Base-by-base conservation (phyloP, 495 filamentous ascomycete species). In the Echria macrotheca region DNA sequence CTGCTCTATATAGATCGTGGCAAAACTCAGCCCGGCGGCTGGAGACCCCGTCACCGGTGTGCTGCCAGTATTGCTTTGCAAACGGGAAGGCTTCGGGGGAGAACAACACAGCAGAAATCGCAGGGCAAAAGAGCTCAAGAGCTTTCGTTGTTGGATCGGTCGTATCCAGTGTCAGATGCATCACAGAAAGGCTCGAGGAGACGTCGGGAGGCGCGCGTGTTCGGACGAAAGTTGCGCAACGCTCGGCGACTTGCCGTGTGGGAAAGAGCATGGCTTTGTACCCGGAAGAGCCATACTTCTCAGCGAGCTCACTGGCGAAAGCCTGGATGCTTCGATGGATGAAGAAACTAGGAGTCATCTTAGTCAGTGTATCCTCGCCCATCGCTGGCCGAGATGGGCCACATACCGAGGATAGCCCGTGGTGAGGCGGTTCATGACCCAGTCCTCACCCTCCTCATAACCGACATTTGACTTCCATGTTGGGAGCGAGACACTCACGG, bases 21-120 rank as follows among this genome's bases (percentile, higher is more conserved):
- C 88, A 96, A 63, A 91, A 95, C 60, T 96, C 93, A 11, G 87
- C 90, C 14, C 90, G 80, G 33, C 93, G 85, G 66, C 89, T 95
- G 2, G 90, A 96, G 19, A 97, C 75, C 5, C 93, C 93, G 54
- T 95, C 89, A n/a, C 93, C 93, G 5, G 88, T 82, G 63, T 98
- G 93, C 55, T 96, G 93, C 93, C 93, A 98, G 59, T 91, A 95
- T 54, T 84, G 76, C 60, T 96, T 98, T 5, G 91, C 86, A 53
- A 84, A 67, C 5, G 78, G 62, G 44, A 81, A 85, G 21, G 78
- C 65, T 18, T 82, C 76, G 32, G 77, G 69, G 1, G 84, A 79
- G 58, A 82, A 90, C 36, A 96, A 56, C 7, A 95, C 80, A 33
- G 82, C 83, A 2, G 80, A 89, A 14, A 96, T 66, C 3, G 68